Evolutionary conservation across 2,329 filamentous ascomycete genomes (phyloP).

Genomic region (Stagonosporopsis tanaceti): DNA sequence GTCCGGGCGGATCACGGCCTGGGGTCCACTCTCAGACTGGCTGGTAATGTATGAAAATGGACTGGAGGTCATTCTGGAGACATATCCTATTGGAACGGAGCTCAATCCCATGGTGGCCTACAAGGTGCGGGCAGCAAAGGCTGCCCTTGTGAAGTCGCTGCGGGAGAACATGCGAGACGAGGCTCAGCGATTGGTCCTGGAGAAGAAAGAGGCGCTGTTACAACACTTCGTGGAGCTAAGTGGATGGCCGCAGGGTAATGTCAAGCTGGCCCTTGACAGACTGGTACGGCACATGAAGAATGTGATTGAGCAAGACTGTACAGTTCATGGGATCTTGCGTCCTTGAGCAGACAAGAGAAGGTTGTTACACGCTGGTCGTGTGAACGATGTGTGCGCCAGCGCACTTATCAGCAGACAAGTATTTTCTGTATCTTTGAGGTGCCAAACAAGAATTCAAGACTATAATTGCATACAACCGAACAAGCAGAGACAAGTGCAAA

Average conservation of each 20-base stretch:
- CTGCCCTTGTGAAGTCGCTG: neutral
- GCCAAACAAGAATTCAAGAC: neutral
- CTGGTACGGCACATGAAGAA: neutral
- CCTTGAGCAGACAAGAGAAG: neutral
- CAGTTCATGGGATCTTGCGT: neutral
- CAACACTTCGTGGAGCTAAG: neutral
- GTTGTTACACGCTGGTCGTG: neutral
- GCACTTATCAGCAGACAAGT: neutral
- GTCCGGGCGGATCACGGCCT: neutral
- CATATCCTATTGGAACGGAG: neutral
- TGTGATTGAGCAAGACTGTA: neutral
- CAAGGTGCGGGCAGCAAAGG: neutral
- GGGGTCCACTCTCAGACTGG: slow-evolving; percentile 4
- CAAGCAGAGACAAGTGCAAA: neutral
- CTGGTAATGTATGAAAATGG: neutral
- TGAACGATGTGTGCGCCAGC: neutral
- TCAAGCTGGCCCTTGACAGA: neutral
- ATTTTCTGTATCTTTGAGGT: neutral
- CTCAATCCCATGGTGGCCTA: neutral
- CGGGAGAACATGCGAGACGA: neutral
- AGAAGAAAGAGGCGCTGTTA: neutral
- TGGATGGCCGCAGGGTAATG: neutral
- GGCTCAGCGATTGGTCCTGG: neutral
- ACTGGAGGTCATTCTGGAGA: neutral
- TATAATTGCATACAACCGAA: neutral